These are phyloP conservation scores for Picochlorum sp. DNA, from an alignment of 139 green algal genomes.

Conservation along the genomic window DNA sequence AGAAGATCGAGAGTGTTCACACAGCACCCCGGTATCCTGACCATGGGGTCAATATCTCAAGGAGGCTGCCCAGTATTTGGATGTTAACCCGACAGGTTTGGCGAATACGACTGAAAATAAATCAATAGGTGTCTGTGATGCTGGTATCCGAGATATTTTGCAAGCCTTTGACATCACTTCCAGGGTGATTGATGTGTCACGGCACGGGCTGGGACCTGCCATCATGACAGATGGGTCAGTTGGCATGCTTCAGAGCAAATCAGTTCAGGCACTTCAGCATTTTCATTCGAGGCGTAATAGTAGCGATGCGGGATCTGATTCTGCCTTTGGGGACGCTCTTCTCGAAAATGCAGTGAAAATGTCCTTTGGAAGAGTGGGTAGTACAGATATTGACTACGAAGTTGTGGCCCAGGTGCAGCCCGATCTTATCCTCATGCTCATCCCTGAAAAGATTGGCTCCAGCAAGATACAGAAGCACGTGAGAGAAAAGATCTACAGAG, in stretches of 20 bases:
- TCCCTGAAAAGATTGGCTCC: not conserved
- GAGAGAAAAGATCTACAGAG: slow-evolving; percentile 2
- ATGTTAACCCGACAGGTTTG: no score
- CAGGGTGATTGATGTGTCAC: not conserved
- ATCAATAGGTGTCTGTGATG: not conserved
- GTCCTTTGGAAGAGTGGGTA: not conserved
- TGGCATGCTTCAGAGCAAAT: not conserved
- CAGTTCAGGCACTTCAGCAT: not conserved
- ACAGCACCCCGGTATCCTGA: no score
- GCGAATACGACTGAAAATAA: no score
- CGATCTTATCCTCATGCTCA: not conserved
- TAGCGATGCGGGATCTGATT: not conserved
- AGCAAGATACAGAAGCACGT: no score
- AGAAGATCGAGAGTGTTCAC: no score
- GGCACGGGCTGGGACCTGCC: not conserved
- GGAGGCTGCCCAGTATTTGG: no score
- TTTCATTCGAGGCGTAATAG: not conserved
- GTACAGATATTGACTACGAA: slow-evolving; percentile 1
- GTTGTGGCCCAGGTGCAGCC: slow-evolving; percentile 2
- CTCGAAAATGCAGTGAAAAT: not conserved
- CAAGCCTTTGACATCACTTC: not conserved
- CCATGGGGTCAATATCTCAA: no score
- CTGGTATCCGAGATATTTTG: not conserved
- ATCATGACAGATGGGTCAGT: not conserved
- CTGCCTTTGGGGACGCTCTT: not conserved